These are phyloP conservation scores for Blepharisma stoltei DNA, from an alignment of 73 alveolate genomes.

Conservation along the genomic window DNA sequence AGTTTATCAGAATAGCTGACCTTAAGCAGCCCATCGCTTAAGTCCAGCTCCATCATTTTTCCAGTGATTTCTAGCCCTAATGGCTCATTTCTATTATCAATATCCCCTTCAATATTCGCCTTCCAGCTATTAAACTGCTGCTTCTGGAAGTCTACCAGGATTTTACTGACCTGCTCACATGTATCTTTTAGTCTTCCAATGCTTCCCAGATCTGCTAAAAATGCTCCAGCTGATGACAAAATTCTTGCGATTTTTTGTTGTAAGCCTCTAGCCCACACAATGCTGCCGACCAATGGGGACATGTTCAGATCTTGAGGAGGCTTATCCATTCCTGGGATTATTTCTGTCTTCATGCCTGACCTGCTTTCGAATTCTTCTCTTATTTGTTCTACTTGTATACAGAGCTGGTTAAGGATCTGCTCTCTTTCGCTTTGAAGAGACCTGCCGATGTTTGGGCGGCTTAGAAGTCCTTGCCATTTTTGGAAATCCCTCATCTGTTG, in stretches of 20 bases:
- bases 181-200: conserved; percentile 39
- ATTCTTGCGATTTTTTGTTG: conserved; percentile 60
- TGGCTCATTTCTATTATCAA: conserved; percentile 47
- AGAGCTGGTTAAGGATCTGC: conserved; percentile 54
- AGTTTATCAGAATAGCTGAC: conserved; percentile 93
- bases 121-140: conserved; percentile 66
- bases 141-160: conserved; percentile 59
- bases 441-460: conserved; percentile 63
- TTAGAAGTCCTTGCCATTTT: conserved; percentile 82
- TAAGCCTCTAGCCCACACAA: conserved; percentile 83
- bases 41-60: conserved; percentile 87
- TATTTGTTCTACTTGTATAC: conserved; percentile 48
- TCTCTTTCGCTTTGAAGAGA: conserved; percentile 72
- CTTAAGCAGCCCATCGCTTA: conserved; percentile 87
- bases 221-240: conserved; percentile 40
- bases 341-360: conserved; percentile 60
- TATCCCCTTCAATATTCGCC: conserved; percentile 35
- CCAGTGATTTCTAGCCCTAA: conserved; percentile 68
- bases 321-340: conserved; percentile 60
- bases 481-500: conserved; percentile 74
- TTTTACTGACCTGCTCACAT: conserved; percentile 56
- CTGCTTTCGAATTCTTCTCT: conserved; percentile 72
- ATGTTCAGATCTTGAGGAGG: conserved; percentile 58
- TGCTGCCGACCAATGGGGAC: conserved; percentile 63
- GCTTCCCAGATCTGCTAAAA: conserved; percentile 66